Percentiles rank a stretch among this genome's conserved stretches.
These are phyloP conservation scores for Leccinum pachyderme DNA, from an alignment of 1,284 basidiomycete genomes.

Conservation along the genomic window DNA sequence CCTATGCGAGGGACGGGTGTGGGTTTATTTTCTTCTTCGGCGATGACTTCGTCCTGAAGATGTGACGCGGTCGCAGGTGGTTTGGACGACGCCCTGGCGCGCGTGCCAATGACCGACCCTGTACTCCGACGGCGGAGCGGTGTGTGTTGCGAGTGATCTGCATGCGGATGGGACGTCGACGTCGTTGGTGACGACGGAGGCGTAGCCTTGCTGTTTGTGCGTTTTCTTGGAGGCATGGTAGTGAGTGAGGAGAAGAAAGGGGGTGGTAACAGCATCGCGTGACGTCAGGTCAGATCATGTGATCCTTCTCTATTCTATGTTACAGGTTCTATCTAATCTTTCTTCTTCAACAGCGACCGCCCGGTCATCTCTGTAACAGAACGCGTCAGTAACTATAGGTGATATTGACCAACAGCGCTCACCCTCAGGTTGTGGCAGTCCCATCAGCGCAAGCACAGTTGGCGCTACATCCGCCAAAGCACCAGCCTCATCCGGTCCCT, in stretches of 20 bases:
- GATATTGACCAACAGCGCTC: conserved; percentile 10
- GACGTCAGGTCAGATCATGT: conserved; percentile 28
- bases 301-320: neutral
- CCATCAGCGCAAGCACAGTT: conserved; percentile 77
- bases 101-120: neutral
- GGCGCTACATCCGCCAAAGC: conserved; percentile 88
- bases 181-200: conserved; percentile 10
- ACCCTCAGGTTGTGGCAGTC: conserved; percentile 61
- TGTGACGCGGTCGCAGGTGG: neutral
- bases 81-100: neutral
- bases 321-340: conserved; percentile 19
- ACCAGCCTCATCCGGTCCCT: conserved; percentile 51
- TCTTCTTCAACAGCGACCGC: conserved; percentile 28
- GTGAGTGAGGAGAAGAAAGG: neutral
- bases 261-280: neutral
- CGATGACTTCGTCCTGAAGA: neutral
- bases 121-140: conserved; percentile 9
- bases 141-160: conserved; percentile 16
- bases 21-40: neutral
- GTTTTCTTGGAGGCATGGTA: conserved; percentile 24
- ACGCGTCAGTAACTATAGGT: conserved; percentile 1
- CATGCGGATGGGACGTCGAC: conserved; percentile 7
- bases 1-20: neutral
- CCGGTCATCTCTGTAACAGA: conserved; percentile 28
- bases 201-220: conserved; percentile 11